Conservation (phyloP, 1,284 basidiomycete genomes). For the Gomphus sp. region DNA sequence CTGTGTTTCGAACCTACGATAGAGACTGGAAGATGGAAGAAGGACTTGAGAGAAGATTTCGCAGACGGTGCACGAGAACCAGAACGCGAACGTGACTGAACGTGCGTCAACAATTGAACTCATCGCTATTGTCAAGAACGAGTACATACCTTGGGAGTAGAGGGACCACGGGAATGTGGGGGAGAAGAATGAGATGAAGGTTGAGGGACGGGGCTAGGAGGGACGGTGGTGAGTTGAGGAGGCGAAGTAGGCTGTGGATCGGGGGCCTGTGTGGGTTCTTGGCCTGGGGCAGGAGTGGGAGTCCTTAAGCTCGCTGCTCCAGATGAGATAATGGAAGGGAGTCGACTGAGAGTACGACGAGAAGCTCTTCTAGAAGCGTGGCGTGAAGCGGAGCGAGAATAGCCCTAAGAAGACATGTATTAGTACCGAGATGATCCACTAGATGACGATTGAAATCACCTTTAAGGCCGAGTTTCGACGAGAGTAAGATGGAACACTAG, state of each 20-base stretch:
- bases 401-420: not conserved
- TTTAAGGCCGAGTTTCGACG: not conserved
- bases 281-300: not conserved
- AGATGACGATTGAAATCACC: not conserved
- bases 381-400: slow-evolving; percentile 5
- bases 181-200: not conserved
- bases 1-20: slow-evolving; percentile 2
- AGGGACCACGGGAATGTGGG: not conserved
- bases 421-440: not conserved
- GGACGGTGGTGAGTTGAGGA: not conserved
- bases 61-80: slow-evolving; percentile 1
- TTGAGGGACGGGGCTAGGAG: not conserved
- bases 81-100: slow-evolving; percentile 1
- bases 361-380: slow-evolving; percentile 3
- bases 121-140: not conserved
- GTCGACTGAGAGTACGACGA: slow-evolving; percentile 4
- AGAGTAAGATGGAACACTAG: not conserved
- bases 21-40: not conserved
- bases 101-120: not conserved
- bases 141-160: slow-evolving; percentile 3
- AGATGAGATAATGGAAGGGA: slow-evolving; percentile 9
- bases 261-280: not conserved
- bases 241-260: not conserved
- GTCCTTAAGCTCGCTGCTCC: not conserved
- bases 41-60: slow-evolving; percentile 1